Conservation (phyloP, 2,329 filamentous ascomycete genomes). For the Lecanicillium sp. region DNA sequence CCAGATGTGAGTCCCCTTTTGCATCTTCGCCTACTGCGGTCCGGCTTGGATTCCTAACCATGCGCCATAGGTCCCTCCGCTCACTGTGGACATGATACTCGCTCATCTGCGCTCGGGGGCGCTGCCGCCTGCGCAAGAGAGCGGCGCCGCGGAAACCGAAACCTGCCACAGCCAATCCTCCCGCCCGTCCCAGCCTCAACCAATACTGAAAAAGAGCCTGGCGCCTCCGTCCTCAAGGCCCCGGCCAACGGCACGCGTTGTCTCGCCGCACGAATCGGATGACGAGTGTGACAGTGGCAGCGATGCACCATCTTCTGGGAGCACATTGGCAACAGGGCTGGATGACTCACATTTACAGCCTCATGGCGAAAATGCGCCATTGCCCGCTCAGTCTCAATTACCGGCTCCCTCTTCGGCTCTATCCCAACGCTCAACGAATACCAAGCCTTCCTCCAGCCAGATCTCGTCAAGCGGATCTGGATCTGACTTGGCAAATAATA, state of each 20-base stretch:
- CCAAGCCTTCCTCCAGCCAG: no score
- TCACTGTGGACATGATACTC: slow-evolving; percentile 20
- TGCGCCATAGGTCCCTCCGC: slow-evolving; percentile 17
- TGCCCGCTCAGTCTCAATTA: no score
- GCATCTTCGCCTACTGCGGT: slow-evolving; percentile 7
- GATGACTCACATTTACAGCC: no score
- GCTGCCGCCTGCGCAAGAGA: not conserved
- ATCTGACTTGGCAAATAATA: no score
- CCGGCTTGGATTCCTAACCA: not conserved
- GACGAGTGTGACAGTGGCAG: slow-evolving; percentile 27
- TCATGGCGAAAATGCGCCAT: no score
- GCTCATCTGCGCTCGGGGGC: slow-evolving; percentile 12
- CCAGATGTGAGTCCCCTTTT: slow-evolving; percentile 33
- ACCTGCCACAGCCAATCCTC: slow-evolving; percentile 13
- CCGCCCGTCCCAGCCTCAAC: slow-evolving; percentile 41
- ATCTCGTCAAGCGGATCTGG: no score
- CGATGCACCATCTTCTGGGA: slow-evolving; percentile 27
- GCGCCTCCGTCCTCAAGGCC: slow-evolving; percentile 44
- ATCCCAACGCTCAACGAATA: no score
- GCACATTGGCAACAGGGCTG: slow-evolving; percentile 9
- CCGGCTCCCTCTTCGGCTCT: no score
- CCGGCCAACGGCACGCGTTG: slow-evolving; percentile 54
- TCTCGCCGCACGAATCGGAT: slow-evolving; percentile 43
- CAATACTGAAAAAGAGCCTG: slow-evolving; percentile 51
- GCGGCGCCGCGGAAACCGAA: not conserved